These are phyloP conservation scores for Lachnellula arida DNA, from an alignment of 2,329 filamentous ascomycete genomes.

Conservation along the genomic window DNA sequence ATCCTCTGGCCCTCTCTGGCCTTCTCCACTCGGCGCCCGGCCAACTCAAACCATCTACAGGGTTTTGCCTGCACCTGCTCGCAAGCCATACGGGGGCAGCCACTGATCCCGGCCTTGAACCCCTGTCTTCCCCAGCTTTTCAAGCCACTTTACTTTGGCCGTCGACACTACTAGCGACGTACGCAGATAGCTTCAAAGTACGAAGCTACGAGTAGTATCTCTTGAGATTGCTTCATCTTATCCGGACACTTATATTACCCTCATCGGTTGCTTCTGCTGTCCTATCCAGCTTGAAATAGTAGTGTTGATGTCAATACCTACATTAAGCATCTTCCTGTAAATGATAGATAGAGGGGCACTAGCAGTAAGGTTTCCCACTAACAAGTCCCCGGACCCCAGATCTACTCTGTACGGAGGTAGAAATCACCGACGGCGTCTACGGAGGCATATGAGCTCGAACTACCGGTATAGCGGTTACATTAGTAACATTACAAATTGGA, in stretches of 20 bases:
- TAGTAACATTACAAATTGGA: not conserved
- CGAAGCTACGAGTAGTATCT: not conserved
- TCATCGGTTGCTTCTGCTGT: not conserved
- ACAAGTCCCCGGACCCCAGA: not conserved
- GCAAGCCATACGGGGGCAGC: not conserved
- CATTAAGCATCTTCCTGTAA: not conserved
- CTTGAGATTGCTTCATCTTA: not conserved
- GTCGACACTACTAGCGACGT: not conserved
- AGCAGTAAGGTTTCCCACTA: not conserved
- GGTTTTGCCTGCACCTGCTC: slow-evolving; percentile 16
- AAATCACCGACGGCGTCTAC: not conserved
- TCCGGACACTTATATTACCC: not conserved
- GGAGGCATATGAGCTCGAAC: not conserved
- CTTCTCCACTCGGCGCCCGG: slow-evolving; percentile 13
- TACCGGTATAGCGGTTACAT: not conserved
- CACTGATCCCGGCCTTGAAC: not conserved
- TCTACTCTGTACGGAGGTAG: not conserved
- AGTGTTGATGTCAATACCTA: not conserved
- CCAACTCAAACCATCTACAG: slow-evolving; percentile 5
- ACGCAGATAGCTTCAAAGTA: slow-evolving; percentile 5
- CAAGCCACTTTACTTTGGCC: slow-evolving; percentile 20
- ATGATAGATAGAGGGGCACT: not conserved
- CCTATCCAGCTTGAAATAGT: not conserved
- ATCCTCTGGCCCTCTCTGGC: not conserved
- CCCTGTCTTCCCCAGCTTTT: slow-evolving; percentile 22